Evolutionary conservation across 306 rosid genomes (phyloP).

Genomic region (Parietaria judaica): DNA sequence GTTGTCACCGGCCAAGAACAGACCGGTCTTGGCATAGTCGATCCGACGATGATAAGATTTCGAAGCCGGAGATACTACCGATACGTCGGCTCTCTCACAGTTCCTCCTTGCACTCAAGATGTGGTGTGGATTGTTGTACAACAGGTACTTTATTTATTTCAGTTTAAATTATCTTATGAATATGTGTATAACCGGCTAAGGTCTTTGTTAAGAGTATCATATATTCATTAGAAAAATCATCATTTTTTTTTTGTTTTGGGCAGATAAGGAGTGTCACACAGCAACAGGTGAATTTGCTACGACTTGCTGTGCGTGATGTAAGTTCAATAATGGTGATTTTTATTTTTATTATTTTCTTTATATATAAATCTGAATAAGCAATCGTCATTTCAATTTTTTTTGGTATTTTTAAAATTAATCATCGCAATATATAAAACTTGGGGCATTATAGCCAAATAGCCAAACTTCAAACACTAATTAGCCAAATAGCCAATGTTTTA

Average conservation of each 20-base stretch:
- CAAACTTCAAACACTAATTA: no score
- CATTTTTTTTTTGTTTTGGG: neutral
- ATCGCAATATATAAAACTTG: neutral
- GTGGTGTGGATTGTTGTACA: slow-evolving; percentile 46
- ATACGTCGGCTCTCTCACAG: slow-evolving; percentile 66
- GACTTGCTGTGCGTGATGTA: slow-evolving; percentile 70
- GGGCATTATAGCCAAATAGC: no score
- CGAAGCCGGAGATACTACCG: slow-evolving; percentile 34
- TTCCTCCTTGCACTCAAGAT: slow-evolving; percentile 63
- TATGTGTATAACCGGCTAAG: neutral
- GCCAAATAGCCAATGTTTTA: no score
- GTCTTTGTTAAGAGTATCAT: no score
- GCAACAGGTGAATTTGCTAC: slow-evolving; percentile 46
- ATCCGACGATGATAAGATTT: slow-evolving; percentile 32
- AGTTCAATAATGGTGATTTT: slow-evolving; percentile 22
- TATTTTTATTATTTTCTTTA: neutral
- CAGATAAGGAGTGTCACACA: slow-evolving; percentile 43
- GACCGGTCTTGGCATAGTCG: slow-evolving; percentile 23
- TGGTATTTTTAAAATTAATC: no score
- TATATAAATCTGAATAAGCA: neutral
- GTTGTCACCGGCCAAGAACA: slow-evolving; percentile 1
- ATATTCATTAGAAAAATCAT: neutral
- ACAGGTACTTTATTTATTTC: slow-evolving; percentile 11
- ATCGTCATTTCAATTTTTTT: neutral
- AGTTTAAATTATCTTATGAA: neutral